Conservation (phyloP, 164 flowering plant species). For the Stephania cephalantha region DNA sequence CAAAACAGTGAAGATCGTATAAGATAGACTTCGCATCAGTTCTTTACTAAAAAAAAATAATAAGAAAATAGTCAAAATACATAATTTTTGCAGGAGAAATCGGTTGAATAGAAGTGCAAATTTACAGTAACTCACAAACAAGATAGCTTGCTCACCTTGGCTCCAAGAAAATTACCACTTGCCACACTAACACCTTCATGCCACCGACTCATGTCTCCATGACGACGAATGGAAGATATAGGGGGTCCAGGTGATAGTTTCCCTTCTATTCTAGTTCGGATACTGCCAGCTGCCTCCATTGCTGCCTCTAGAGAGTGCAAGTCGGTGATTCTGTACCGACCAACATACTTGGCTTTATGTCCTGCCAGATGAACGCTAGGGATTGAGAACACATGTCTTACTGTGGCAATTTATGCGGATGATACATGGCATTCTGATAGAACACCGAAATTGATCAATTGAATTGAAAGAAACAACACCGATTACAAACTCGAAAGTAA, state of each 20-base stretch:
- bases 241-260: conserved; percentile 95
- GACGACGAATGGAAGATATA: conserved; percentile 70
- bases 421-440: neutral
- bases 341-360: conserved; percentile 61
- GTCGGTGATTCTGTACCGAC: conserved; percentile 85
- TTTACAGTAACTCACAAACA: neutral
- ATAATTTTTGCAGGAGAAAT: neutral
- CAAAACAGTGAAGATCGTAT: neutral
- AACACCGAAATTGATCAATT: too few relatives aligned
- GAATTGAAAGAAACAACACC: too few relatives aligned
- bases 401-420: neutral
- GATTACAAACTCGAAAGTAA: too few relatives aligned
- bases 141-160: conserved; percentile 55
- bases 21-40: neutral
- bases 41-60: neutral
- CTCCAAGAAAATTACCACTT: conserved; percentile 92
- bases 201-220: conserved; percentile 83
- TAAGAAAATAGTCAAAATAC: neutral
- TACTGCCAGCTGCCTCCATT: conserved; percentile 89
- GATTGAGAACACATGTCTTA: neutral
- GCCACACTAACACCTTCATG: conserved; percentile 96
- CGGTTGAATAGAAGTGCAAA: neutral
- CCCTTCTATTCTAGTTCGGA: conserved; percentile 68
- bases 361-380: conserved; percentile 39
- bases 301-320: conserved; percentile 73